Evolutionary conservation across 371 early-diverging fungal species (phyloP).

Genomic region (Rhizopus delemar): DNA sequence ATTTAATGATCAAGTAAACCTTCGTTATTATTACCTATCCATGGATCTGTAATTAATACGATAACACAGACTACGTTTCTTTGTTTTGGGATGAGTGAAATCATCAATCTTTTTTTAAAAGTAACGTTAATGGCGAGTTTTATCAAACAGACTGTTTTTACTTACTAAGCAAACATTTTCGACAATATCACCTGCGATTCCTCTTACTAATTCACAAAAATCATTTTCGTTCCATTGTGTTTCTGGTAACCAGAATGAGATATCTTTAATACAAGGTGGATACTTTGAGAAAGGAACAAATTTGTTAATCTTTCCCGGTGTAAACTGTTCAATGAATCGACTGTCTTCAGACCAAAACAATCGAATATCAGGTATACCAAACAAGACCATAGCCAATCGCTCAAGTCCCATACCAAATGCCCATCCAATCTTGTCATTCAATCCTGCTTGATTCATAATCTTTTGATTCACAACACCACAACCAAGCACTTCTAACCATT

Average conservation of each 20-base stretch:
- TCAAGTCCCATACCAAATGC: conserved; percentile 97
- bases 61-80: conserved; percentile 82
- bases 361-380: conserved; percentile 94
- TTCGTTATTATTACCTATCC: conserved; percentile 61
- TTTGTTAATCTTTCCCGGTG: conserved; percentile 61
- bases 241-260: conserved; percentile 87
- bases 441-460: conserved; percentile 74
- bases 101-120: conserved; percentile 69
- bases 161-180: conserved; percentile 85
- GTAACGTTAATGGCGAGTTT: too few species aligned
- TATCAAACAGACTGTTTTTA: too few species aligned
- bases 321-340: conserved; percentile 89
- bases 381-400: conserved; percentile 95
- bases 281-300: conserved; percentile 85
- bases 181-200: conserved; percentile 89
- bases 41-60: conserved; percentile 91
- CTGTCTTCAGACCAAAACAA: conserved; percentile 93
- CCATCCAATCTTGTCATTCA: conserved; percentile 84
- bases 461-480: conserved; percentile 90
- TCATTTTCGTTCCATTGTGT: conserved; percentile 85
- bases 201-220: conserved; percentile 90
- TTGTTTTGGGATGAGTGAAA: conserved; percentile 86
- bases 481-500: conserved; percentile 96
- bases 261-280: conserved; percentile 89
- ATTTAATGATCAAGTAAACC: background rate